phyloP scores from a whole-genome alignment of 2,329 filamentous ascomycete genomes.

The Penicillium sp. region DNA sequence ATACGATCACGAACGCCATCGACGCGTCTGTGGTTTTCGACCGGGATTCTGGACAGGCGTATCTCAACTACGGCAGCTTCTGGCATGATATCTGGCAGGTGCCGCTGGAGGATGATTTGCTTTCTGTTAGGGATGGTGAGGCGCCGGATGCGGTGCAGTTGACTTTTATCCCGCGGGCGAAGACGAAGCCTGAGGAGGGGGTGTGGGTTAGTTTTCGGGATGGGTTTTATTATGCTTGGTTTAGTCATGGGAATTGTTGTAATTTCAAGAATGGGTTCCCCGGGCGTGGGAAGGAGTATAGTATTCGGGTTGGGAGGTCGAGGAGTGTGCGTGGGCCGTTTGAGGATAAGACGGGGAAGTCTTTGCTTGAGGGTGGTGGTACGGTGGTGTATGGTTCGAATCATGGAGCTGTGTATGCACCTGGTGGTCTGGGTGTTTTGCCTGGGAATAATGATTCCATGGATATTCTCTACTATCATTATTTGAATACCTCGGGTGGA shows the following conservation, averaged over 20 bases:
- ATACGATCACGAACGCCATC: slow-evolving; percentile 32
- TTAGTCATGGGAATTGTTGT: slow-evolving; percentile 35
- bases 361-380: slow-evolving; percentile 28
- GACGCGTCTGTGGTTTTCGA: slow-evolving; percentile 29
- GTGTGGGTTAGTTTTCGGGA: slow-evolving; percentile 30
- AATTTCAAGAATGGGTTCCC: slow-evolving; percentile 24
- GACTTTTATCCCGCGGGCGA: slow-evolving; percentile 16
- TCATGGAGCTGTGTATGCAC: slow-evolving; percentile 33
- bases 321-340: slow-evolving; percentile 28
- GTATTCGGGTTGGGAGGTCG: slow-evolving; percentile 32
- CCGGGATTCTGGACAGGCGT: slow-evolving; percentile 19
- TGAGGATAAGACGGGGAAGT: slow-evolving; percentile 23
- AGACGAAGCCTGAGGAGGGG: slow-evolving; percentile 27
- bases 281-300: slow-evolving; percentile 26
- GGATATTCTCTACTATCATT: slow-evolving; percentile 37
- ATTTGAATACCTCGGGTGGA: slow-evolving; percentile 29
- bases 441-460: slow-evolving; percentile 14
- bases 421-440: slow-evolving; percentile 32
- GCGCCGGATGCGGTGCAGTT: slow-evolving; percentile 25
- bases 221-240: slow-evolving; percentile 35
- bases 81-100: slow-evolving; percentile 33
- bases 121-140: slow-evolving; percentile 21
- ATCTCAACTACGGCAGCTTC: slow-evolving; percentile 31
- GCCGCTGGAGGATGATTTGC: slow-evolving; percentile 25
- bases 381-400: slow-evolving; percentile 33